phyloP scores from a whole-genome alignment of 352 stramenopile genomes.

The Phytophthora uliginosa region DNA sequence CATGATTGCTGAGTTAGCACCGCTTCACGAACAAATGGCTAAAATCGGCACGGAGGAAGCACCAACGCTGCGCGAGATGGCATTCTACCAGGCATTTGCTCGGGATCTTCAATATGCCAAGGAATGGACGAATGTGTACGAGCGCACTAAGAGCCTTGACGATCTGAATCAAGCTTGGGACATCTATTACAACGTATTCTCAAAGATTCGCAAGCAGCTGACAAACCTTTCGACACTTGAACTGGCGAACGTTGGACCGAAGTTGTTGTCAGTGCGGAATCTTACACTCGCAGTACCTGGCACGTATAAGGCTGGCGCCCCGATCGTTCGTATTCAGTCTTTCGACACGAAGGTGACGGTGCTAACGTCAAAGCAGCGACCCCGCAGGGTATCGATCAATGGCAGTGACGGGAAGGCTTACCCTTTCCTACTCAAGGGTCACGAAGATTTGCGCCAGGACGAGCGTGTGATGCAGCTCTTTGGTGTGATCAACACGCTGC shows the following conservation, averaged over 20 bases:
- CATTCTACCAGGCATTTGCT: conserved; percentile 94
- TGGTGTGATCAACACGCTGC: conserved; percentile 99
- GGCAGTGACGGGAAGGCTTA: conserved; percentile 99
- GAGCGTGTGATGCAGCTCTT: conserved; percentile 99
- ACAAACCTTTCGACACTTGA: conserved; percentile 98
- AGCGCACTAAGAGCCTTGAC: conserved; percentile 81
- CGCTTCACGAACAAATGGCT: conserved; percentile 95
- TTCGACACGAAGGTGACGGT: conserved; percentile 98
- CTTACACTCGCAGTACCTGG: conserved; percentile 98
- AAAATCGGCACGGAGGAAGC: conserved; percentile 69
- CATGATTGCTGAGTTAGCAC: conserved; percentile 97
- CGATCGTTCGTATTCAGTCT: conserved; percentile 91
- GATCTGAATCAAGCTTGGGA: conserved; percentile 97
- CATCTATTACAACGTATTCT: conserved; percentile 99
- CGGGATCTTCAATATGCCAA: conserved; percentile 92
- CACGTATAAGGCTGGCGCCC: conserved; percentile 86
- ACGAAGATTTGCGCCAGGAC: conserved; percentile 99
- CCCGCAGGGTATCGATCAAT: conserved; percentile 98
- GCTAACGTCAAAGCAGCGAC: conserved; percentile 99
- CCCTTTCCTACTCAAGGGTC: conserved; percentile 99
- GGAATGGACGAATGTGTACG: conserved; percentile 86
- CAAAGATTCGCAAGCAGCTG: conserved; percentile 93
- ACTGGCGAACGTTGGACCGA: conserved; percentile 97
- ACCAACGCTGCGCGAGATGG: conserved; percentile 87
- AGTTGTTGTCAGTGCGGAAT: conserved; percentile 95